Evolutionary conservation across 1,284 basidiomycete species (phyloP).

Genomic region (Melanopsichium pennsylvanicum): DNA sequence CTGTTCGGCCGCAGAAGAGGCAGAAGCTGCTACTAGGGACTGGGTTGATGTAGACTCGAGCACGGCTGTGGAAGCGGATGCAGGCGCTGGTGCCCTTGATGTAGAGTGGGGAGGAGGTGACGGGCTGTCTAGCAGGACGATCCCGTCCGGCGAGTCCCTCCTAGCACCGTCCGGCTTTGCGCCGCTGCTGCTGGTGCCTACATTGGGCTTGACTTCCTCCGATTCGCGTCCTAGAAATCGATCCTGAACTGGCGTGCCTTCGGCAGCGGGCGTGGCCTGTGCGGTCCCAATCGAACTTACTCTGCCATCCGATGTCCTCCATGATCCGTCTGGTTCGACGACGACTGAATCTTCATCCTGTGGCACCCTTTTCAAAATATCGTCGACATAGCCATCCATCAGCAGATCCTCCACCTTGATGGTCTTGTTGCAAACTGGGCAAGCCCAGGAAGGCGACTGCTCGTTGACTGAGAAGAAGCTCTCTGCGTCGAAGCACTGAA

Average conservation of each 20-base stretch:
- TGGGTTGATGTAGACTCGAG: conserved; percentile 2
- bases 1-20: background rate
- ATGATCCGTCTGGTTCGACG: conserved; percentile 90
- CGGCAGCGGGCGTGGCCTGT: conserved; percentile 14
- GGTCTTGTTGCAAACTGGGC: conserved; percentile 88
- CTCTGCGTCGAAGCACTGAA: conserved; percentile 93
- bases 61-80: too few relatives aligned
- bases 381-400: conserved; percentile 83
- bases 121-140: conserved; percentile 39
- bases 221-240: background rate
- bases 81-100: background rate
- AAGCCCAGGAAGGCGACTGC: conserved; percentile 93
- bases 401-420: conserved; percentile 83
- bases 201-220: conserved; percentile 21
- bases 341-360: conserved; percentile 88
- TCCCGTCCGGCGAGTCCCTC: conserved; percentile 12
- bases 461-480: conserved; percentile 96
- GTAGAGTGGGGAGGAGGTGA: conserved; percentile 17
- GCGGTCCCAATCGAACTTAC: conserved; percentile 65
- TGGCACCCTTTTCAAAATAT: conserved; percentile 78
- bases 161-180: conserved; percentile 6
- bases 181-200: background rate
- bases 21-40: background rate
- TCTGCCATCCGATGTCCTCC: conserved; percentile 89
- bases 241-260: conserved; percentile 11